Base-by-base conservation (phyloP, 495 filamentous ascomycete genomes). In the Choiromyces venosus region DNA sequence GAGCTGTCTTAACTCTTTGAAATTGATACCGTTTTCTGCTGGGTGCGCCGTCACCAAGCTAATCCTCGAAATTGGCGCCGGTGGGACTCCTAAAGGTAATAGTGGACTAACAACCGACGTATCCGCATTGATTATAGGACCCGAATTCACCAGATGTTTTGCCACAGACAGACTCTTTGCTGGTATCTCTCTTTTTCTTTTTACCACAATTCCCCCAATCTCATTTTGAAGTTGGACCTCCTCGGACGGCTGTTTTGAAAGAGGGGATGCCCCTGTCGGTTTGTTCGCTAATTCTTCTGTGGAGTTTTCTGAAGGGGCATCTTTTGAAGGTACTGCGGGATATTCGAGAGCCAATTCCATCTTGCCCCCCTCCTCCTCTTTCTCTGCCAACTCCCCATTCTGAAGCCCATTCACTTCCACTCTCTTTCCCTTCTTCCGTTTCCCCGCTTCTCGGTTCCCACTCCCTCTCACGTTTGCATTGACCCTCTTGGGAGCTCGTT, bases 51-150 rank as follows among this genome's bases (percentile, higher is more conserved):
- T 33, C 33, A 61, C 25, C 25, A 33, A 61, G 33, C 52, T 61
- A 61, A 61, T 61, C 52, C 52, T 33, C 25, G 52, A 61, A 61
- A 61, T 33, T 33, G 71, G 73, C 29, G 64, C 70, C 10, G 75
- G 75, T 4, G 74, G 56, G 10, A 77, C n/a, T 16, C 75, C 75
- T 52, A 77, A 64, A 29, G 75, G 75, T 10, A 77, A 64, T 18
- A 77, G 44, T 12, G 74, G 74, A 52, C 46, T 70, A 37, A 72
- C 29, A 25, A 61, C 25, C 25, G 52, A 61, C 25, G 52, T 2
- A 18, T 33, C 52, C 1, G 52, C 16, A 4, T 16, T 61, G 25
- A 61, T 61, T 16, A 61, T 61, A 2, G 52, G 52, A 1, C 52
- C 12, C 16, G 52, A 61, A 18, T 61, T 61, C 25, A 61, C 25